Base-by-base conservation (phyloP, 1,284 basidiomycete genomes). In the Anthracocystis panici-leucophaei region DNA sequence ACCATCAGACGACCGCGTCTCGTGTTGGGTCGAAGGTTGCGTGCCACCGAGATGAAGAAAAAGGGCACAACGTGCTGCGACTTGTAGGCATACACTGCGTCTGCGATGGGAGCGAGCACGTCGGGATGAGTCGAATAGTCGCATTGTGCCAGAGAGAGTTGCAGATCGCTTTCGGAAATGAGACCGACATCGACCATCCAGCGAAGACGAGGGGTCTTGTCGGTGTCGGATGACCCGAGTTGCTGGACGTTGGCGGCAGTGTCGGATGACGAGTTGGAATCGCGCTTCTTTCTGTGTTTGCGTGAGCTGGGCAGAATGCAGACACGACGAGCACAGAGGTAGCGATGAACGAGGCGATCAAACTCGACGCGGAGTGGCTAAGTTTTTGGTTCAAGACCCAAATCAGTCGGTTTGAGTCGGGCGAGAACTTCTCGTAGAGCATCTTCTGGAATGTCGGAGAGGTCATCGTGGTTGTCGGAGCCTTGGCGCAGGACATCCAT, bases 171-270 rank as follows among this genome's bases (percentile, higher is more conserved):
- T 27, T 79, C 77, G 0, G 71, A 73, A 27, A 81, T 41, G 18
- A 81, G 66, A 5, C 79, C 79, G 12, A 79, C 55, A 40, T 77
- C 75, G 59, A 78, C 50, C 74, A 79, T 76, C 79, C 79, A 81
- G 27, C 56, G 57, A 12, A 81, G 65, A 11, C 77, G 73, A 6
- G 71, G 61, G 53, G 66, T 55, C 50, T 61, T 68, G 16, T 62
- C 57, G 25, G 3, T 11, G 5, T 27, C 50, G 25, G 57, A 52
- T 6, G 67, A 57, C 16, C 57, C 60, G 11, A 57, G 14, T 5
- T 55, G 33, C 14, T 48, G 45, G 3, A n/a, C 4, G 18, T 45
- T 51, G 18, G 25, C 49, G 16, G 46, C 57, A 3, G 74, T 66
- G 31, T 62, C 58, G 33, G 57, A 54, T 2, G 65, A 67, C 5